Evolutionary conservation across 2,329 filamentous ascomycete genomes (phyloP).

Genomic region (Neurospora sp.): DNA sequence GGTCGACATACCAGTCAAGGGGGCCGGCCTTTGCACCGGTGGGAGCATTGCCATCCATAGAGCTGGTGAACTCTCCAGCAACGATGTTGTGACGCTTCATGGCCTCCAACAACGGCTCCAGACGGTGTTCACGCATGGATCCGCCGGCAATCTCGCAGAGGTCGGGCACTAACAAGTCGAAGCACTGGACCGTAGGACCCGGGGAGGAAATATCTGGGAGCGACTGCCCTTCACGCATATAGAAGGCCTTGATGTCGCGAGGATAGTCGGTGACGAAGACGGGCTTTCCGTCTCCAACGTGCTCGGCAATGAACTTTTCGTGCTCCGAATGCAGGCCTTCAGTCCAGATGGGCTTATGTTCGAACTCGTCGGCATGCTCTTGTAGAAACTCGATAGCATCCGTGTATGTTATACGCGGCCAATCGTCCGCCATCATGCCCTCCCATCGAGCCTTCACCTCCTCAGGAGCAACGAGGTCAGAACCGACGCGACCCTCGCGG

Average conservation of each 20-base stretch:
- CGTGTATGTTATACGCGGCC: slow-evolving; percentile 77
- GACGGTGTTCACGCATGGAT: slow-evolving; percentile 76
- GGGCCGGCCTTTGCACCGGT: slow-evolving; percentile 19
- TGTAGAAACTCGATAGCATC: slow-evolving; percentile 63
- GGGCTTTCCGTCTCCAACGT: slow-evolving; percentile 45
- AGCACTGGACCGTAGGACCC: slow-evolving; percentile 65
- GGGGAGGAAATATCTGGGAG: background rate
- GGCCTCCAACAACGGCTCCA: slow-evolving; percentile 53
- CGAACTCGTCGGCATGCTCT: slow-evolving; percentile 51
- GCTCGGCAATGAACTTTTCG: slow-evolving; percentile 72
- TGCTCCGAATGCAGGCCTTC: slow-evolving; percentile 79
- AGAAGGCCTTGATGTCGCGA: slow-evolving; percentile 83
- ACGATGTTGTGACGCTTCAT: slow-evolving; percentile 62
- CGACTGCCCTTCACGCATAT: slow-evolving; percentile 33
- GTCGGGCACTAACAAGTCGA: slow-evolving; percentile 79
- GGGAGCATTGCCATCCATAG: slow-evolving; percentile 1
- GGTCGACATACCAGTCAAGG: slow-evolving; percentile 79
- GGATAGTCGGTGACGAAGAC: slow-evolving; percentile 93
- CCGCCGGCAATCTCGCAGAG: slow-evolving; percentile 82
- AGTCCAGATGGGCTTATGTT: slow-evolving; percentile 59
- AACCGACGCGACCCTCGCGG: slow-evolving; percentile 17
- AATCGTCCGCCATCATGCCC: slow-evolving; percentile 48
- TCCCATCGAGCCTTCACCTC: slow-evolving; percentile 62
- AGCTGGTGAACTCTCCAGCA: slow-evolving; percentile 13
- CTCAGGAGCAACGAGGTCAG: slow-evolving; percentile 32